These are phyloP conservation scores for Punica granatum DNA, from an alignment of 345 rosid genomes.

Conservation along the genomic window DNA sequence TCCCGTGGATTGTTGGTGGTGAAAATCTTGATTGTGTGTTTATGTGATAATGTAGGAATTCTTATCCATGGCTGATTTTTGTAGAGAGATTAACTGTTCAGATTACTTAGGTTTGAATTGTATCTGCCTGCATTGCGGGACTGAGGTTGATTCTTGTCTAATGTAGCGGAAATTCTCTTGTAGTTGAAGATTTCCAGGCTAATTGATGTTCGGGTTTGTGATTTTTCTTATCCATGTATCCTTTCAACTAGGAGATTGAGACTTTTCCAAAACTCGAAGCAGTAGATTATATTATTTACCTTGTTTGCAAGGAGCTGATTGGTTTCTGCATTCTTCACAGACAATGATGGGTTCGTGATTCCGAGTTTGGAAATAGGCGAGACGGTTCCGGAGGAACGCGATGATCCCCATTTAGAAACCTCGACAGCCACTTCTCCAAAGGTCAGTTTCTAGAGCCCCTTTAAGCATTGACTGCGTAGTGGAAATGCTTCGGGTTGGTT, in stretches of 20 bases:
- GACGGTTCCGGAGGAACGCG: conserved; percentile 19
- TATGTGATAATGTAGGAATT: not conserved
- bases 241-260: not conserved
- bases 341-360: conserved; percentile 92
- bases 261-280: not conserved
- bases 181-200: not conserved
- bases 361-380: conserved; percentile 79
- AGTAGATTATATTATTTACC: not conserved
- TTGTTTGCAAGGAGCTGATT: not conserved
- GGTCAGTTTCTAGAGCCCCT: conserved; percentile 25
- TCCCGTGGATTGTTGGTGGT: too few relatives aligned
- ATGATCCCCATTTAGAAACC: conserved; percentile 33
- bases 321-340: conserved; percentile 19
- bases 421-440: conserved; percentile 51
- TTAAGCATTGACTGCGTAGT: not conserved
- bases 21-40: too few relatives aligned
- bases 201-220: not conserved
- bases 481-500: not conserved
- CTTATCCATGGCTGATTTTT: not conserved
- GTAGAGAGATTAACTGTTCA: not conserved
- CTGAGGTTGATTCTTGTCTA: not conserved
- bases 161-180: not conserved
- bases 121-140: not conserved
- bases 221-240: not conserved
- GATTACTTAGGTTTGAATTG: not conserved